Evolutionary conservation across 2,329 filamentous ascomycete species (phyloP).

Genomic region (Epicoccum sorghinum): DNA sequence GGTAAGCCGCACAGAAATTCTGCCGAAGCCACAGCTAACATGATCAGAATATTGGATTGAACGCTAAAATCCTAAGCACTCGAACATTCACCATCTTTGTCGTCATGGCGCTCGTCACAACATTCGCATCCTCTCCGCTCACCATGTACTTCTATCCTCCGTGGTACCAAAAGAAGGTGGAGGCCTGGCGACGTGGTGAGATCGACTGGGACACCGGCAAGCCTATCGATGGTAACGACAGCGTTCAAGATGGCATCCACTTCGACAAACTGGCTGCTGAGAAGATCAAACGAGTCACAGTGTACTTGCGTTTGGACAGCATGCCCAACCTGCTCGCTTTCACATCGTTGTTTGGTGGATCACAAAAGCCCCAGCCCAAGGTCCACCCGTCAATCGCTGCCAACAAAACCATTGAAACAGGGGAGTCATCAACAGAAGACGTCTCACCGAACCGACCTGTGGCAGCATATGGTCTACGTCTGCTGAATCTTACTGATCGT

Average conservation of each 20-base stretch:
- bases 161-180: conserved; percentile 76
- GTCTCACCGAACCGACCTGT: conserved; percentile 57
- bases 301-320: conserved; percentile 84
- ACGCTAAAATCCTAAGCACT: conserved; percentile 79
- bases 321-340: conserved; percentile 82
- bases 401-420: conserved; percentile 32
- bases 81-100: conserved; percentile 93
- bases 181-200: conserved; percentile 79
- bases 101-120: conserved; percentile 89
- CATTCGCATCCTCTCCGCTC: conserved; percentile 80
- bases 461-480: conserved; percentile 81
- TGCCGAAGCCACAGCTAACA: conserved; percentile 18
- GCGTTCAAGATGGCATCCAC: conserved; percentile 49
- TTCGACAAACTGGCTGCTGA: conserved; percentile 57
- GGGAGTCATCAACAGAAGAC: conserved; percentile 24
- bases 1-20: conserved; percentile 57
- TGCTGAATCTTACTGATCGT: conserved; percentile 88
- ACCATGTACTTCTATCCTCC: conserved; percentile 76
- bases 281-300: conserved; percentile 70
- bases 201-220: conserved; percentile 82
- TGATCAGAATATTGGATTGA: conserved; percentile 75
- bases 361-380: conserved; percentile 49
- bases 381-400: conserved; percentile 45
- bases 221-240: conserved; percentile 46
- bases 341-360: conserved; percentile 75